Base-by-base conservation (phyloP, 2,329 filamentous ascomycete genomes). In the Thermomyces lanuginosus region DNA sequence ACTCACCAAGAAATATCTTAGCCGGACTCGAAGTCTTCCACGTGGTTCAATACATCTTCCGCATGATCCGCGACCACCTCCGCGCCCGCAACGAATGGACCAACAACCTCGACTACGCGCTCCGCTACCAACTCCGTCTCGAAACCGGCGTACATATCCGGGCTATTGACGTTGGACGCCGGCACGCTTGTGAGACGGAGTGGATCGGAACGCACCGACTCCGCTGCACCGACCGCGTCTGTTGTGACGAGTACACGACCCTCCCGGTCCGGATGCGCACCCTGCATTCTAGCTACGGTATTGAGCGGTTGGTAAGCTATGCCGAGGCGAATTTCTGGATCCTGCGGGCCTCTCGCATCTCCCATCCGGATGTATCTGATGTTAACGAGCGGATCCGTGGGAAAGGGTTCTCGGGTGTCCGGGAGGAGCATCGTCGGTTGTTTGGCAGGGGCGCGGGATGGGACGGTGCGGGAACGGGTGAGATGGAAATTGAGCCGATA, bases 401-500 rank as follows among this genome's bases (percentile, higher is more conserved):
- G 2, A 36, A 38, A 21, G 48, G 48, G 2, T 53, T 41, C 23
- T 32, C 36, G 6, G 38, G 38, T 7, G 45, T 51, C 8, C 26
- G 34, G 1, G 17, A 29, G 6, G 36, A 37, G 12, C 45, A 51
- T 27, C 28, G 32, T 11, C 37, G 42, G 18, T 11, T 29, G 5
- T 53, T 45, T 27, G 31, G 38, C n/a, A 43, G 48, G 13, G 49
- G 49, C 5, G 39, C 40, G 26, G 46, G 43, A 6, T 52, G 48
- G 48, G 48, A 52, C 36, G 45, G 48, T 5, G 36, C 26, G 6
- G 42, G 37, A 8, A 36, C 36, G 13, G 45, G 46, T 8, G 39
- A 42, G 10, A 41, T 50, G 40, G 45, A 51, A 30, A 34, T 45
- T n/a, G 48, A 50, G 29, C n/a, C n/a, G n/a, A n/a, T n/a, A n/a